Conservation (phyloP, 768 basidiomycete species). For the Suillus placidus region DNA sequence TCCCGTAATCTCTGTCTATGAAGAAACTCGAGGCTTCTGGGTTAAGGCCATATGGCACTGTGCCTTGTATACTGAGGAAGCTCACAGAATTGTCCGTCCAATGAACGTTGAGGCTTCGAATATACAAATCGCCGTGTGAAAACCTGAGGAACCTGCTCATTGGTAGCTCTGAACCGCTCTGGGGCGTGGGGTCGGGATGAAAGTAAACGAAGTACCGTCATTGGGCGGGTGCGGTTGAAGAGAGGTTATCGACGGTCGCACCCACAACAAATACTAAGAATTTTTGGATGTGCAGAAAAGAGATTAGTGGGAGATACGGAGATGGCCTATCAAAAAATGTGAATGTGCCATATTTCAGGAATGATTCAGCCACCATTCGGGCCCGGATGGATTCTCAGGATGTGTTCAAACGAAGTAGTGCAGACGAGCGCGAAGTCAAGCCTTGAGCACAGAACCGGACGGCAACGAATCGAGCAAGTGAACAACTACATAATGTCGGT, state of each 20-base stretch:
- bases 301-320: neutral
- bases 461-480: neutral
- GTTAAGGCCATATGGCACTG: neutral
- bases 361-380: neutral
- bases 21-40: neutral
- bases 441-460: neutral
- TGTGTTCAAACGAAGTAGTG: neutral
- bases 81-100: neutral
- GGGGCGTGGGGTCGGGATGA: neutral
- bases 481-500: neutral
- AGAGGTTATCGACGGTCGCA: neutral
- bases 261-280: neutral
- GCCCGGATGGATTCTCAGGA: neutral
- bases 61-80: neutral
- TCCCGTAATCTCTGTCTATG: neutral
- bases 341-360: neutral
- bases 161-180: neutral
- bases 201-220: neutral
- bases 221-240: neutral
- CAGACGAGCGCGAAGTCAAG: neutral
- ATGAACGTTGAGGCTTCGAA: too few relatives aligned
- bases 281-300: neutral
- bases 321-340: neutral
- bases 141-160: neutral
- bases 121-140: constrained; percentile 3